Percentiles rank a stretch among this genome's conserved stretches.
Evolutionary conservation across 148 eudicot species (phyloP).

Genomic region (Fallopia convolvulus): DNA sequence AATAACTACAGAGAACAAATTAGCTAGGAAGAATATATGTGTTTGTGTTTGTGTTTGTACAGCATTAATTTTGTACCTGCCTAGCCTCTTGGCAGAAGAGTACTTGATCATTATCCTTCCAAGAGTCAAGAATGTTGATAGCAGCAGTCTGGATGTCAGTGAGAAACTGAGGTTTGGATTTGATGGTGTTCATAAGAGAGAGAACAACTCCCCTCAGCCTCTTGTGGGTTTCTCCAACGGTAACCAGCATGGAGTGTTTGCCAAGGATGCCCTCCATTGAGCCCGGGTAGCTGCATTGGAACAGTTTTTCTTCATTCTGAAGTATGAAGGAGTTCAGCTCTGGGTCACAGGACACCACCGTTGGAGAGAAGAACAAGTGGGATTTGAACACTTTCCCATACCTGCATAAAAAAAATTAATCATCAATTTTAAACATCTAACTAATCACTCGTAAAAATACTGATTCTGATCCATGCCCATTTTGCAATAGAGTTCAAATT

Average conservation of each 20-base stretch:
- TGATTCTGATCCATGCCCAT: neutral
- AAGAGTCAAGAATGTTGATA: conserved; percentile 36
- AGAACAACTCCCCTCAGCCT: conserved; percentile 54
- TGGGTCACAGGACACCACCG: conserved; percentile 60
- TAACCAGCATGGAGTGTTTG: conserved; percentile 44
- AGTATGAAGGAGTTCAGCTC: conserved; percentile 55
- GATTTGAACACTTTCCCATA: conserved; percentile 67
- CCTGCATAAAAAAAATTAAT: conserved; percentile 22
- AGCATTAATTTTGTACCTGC: conserved; percentile 25
- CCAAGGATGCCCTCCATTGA: conserved; percentile 56
- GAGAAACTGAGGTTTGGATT: conserved; percentile 42
- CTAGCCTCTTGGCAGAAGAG: conserved; percentile 46
- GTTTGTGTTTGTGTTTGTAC: neutral
- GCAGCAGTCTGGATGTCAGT: conserved; percentile 34
- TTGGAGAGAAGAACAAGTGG: conserved; percentile 54
- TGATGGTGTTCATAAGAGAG: conserved; percentile 40
- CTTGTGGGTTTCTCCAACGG: conserved; percentile 48
- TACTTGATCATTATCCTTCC: conserved; percentile 43
- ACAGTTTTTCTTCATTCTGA: conserved; percentile 52
- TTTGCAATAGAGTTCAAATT: neutral
- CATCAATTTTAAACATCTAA: neutral
- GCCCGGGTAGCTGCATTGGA: conserved; percentile 54
- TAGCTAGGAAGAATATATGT: too few species aligned
- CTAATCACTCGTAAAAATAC: too few species aligned
- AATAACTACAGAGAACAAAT: neutral